Evolutionary conservation across 2,329 filamentous ascomycete genomes (phyloP), one percentile per base, ranked within the genome.

Genomic region (Fusarium continuum): DNA sequence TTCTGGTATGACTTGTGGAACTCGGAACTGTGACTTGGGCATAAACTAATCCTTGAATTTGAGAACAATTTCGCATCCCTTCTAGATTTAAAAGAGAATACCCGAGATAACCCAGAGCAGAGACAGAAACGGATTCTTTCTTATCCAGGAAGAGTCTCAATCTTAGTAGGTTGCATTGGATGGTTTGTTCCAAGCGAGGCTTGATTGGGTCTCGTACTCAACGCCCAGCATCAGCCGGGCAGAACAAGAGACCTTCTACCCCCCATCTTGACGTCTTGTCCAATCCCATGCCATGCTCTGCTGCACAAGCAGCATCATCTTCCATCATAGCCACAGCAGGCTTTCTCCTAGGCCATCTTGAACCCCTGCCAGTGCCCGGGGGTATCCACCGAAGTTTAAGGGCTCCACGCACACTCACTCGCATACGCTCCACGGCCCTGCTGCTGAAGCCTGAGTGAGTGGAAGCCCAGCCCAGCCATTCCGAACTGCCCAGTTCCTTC

Each of bases 301-400:
- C 36, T 58, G 50, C 61, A 61, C 34, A 53, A 40, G 51, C 46
- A 55, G 44, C 62, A 65, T 65, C 62, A 65, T 65, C 62, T 36
- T 63, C 61, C 62, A 65, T 66, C 62, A 65, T 65, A 66, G 62
- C 62, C 62, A 65, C 61, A 34, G 41, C 61, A 61, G 61, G 55
- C 49, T 64, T 60, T 45, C 41, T 36, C 47, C 35, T 10, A 51
- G 48, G 23, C 46, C 19, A 31, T 32, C 11, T 28, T 17, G 25
- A 29, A 55, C 36, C 61, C 56, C 52, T 65, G 61, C 35, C 43
- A 38, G 23, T 8, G 16, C n/a, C 25, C 38, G 32, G 26, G 29
- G 22, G 16, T 8, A n/a, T 39, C 26, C 58, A 48, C 58, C 58
- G 51, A 55, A 59, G 31, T 55, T 61, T 35, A 46, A 60, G 56